Evolutionary conservation across 768 basidiomycete species (phyloP).

Genomic region (Lactarius tabidus): DNA sequence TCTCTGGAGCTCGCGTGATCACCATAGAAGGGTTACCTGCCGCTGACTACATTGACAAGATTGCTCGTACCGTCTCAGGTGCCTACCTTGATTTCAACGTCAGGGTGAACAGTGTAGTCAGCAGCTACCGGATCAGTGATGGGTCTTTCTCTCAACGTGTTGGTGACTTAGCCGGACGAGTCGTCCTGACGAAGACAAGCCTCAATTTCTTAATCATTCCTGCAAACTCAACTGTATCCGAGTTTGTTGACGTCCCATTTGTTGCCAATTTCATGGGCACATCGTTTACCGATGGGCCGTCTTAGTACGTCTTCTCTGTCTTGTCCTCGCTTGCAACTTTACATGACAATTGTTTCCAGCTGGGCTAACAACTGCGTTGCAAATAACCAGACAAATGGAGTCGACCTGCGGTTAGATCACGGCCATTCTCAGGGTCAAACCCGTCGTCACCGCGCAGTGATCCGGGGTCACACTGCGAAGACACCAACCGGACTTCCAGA

Average conservation of each 20-base stretch:
- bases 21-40: constrained; percentile 50
- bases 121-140: constrained; percentile 46
- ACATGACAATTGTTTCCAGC: constrained; percentile 33
- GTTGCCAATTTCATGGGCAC: constrained; percentile 44
- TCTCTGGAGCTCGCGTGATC: constrained; percentile 56
- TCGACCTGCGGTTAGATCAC: constrained; percentile 36
- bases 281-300: constrained; percentile 46
- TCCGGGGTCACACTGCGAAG: constrained; percentile 1
- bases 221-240: constrained; percentile 43
- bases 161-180: constrained; percentile 52
- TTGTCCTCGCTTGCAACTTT: neutral
- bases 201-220: constrained; percentile 47
- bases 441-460: constrained; percentile 30
- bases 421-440: constrained; percentile 25
- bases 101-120: constrained; percentile 59
- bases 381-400: constrained; percentile 46
- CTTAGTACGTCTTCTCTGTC: constrained; percentile 43
- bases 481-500: constrained; percentile 45
- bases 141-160: constrained; percentile 57
- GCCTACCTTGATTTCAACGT: constrained; percentile 62
- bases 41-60: constrained; percentile 51
- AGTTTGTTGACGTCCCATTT: constrained; percentile 51
- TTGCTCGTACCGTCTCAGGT: constrained; percentile 56
- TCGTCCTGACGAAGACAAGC: constrained; percentile 43
- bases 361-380: constrained; percentile 59